A percentile compares a stretch with the other conserved stretches of the same genome.
These are phyloP conservation scores for Cephalotrichum gorgonifer DNA, from an alignment of 2,329 filamentous ascomycete genomes.

Conservation along the genomic window DNA sequence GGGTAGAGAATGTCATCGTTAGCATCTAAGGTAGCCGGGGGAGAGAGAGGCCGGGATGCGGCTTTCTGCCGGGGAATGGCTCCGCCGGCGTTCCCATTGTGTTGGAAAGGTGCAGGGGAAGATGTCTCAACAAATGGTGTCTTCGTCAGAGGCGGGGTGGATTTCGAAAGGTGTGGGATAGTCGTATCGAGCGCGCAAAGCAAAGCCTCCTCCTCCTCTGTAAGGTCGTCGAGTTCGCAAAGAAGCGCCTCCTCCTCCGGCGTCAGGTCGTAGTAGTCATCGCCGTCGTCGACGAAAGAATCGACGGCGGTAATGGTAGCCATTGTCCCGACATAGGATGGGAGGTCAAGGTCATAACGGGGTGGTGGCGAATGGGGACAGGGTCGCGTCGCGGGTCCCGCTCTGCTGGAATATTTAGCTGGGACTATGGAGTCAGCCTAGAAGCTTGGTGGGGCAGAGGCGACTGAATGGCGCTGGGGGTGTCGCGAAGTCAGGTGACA, in stretches of 20 bases:
- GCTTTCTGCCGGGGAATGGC: too few species aligned
- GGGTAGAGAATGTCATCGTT: conserved; percentile 27
- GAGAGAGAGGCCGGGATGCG: background rate
- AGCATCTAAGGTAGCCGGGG: background rate
- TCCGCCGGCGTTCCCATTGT: too few species aligned
- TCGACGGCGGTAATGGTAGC: background rate
- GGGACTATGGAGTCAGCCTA: background rate
- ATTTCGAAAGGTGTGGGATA: background rate
- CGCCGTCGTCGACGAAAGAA: background rate
- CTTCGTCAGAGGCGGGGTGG: background rate
- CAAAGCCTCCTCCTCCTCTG: conserved; percentile 31
- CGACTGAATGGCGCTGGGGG: too few species aligned
- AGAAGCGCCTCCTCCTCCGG: conserved; percentile 34
- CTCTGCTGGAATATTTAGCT: background rate
- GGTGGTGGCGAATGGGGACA: background rate
- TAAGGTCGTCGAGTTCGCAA: conserved; percentile 18
- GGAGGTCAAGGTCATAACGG: background rate
- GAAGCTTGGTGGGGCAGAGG: background rate
- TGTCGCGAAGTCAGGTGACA: background rate
- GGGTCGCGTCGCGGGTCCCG: background rate
- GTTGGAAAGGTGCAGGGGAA: too few species aligned
- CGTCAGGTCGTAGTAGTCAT: conserved; percentile 3
- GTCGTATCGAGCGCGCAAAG: conserved; percentile 22
- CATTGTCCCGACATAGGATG: background rate
- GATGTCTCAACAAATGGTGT: background rate